Percentiles rank a stretch among this genome's conserved stretches.
These are phyloP conservation scores for Phanerochaete sordida DNA, from an alignment of 768 basidiomycete genomes.

Conservation along the genomic window DNA sequence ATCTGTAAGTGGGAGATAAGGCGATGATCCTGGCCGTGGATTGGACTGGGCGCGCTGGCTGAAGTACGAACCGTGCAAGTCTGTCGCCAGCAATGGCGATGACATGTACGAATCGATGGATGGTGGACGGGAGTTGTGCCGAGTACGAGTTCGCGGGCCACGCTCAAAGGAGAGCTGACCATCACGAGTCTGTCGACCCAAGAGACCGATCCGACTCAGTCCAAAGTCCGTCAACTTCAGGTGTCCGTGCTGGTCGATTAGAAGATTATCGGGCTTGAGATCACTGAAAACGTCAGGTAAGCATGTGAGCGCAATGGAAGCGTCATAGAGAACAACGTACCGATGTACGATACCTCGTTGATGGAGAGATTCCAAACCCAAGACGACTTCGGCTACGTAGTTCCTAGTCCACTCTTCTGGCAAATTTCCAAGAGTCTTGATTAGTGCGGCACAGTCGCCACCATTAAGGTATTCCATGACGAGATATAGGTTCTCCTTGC, in stretches of 20 bases:
- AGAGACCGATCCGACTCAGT: slow-evolving; percentile 92
- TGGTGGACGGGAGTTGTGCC: slow-evolving; percentile 71
- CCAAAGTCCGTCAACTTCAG: slow-evolving; percentile 98
- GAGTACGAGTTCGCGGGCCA: slow-evolving; percentile 40
- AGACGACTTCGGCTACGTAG: slow-evolving; percentile 93
- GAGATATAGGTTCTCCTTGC: slow-evolving; percentile 96
- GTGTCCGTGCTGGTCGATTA: slow-evolving; percentile 96
- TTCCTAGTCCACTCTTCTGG: slow-evolving; percentile 97
- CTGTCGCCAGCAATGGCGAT: slow-evolving; percentile 66
- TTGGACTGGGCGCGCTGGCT: slow-evolving; percentile 59
- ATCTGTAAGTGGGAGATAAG: slow-evolving; percentile 70
- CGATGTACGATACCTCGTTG: slow-evolving; percentile 94
- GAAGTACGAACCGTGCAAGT: slow-evolving; percentile 73
- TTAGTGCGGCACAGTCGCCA: slow-evolving; percentile 94
- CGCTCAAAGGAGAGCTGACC: slow-evolving; percentile 31
- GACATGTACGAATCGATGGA: slow-evolving; percentile 79
- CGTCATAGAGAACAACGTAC: slow-evolving; percentile 41
- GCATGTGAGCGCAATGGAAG: not conserved
- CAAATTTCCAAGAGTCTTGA: slow-evolving; percentile 90
- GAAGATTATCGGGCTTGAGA: slow-evolving; percentile 95
- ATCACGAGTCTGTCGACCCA: slow-evolving; percentile 92
- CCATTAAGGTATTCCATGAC: slow-evolving; percentile 99
- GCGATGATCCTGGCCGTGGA: slow-evolving; percentile 59
- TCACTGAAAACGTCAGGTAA: slow-evolving; percentile 54
- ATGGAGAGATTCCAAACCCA: slow-evolving; percentile 97